Evolutionary conservation across 1,284 basidiomycete genomes (phyloP).

Genomic region (Veloboletus limbatus): DNA sequence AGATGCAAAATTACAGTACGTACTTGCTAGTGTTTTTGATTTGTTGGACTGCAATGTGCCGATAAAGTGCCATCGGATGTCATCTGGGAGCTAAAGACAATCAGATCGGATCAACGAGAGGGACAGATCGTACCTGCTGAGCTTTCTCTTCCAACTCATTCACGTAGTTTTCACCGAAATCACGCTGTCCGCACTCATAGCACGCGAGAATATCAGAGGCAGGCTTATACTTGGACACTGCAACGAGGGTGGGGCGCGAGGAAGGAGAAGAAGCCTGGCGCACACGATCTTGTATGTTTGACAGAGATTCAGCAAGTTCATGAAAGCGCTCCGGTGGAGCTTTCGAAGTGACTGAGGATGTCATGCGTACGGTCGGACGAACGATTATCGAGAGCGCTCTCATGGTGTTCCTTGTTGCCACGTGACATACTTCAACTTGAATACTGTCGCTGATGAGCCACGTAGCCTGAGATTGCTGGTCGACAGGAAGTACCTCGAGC

Average conservation of each 20-base stretch:
- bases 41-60: constrained; percentile 96
- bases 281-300: constrained; percentile 50
- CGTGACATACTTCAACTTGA: neutral
- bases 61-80: constrained; percentile 97
- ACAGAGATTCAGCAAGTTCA: constrained; percentile 52
- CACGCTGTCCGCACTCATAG: constrained; percentile 76
- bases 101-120: constrained; percentile 5
- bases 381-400: no score
- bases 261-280: constrained; percentile 34
- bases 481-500: constrained; percentile 29
- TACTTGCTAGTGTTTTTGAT: constrained; percentile 85
- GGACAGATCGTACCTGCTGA: constrained; percentile 49
- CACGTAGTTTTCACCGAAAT: constrained; percentile 98
- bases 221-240: constrained; percentile 95
- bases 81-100: constrained; percentile 62
- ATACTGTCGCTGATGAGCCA: no score
- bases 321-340: constrained; percentile 35
- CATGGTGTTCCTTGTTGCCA: no score
- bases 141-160: constrained; percentile 94
- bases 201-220: constrained; percentile 83
- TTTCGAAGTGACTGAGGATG: constrained; percentile 11
- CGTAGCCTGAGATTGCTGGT: no score
- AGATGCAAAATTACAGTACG: constrained; percentile 2
- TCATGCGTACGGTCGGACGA: constrained; percentile 16
- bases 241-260: constrained; percentile 57